These are phyloP conservation scores for Pichia sporocuriosa DNA, from an alignment of 805 yeast genomes.

Conservation along the genomic window DNA sequence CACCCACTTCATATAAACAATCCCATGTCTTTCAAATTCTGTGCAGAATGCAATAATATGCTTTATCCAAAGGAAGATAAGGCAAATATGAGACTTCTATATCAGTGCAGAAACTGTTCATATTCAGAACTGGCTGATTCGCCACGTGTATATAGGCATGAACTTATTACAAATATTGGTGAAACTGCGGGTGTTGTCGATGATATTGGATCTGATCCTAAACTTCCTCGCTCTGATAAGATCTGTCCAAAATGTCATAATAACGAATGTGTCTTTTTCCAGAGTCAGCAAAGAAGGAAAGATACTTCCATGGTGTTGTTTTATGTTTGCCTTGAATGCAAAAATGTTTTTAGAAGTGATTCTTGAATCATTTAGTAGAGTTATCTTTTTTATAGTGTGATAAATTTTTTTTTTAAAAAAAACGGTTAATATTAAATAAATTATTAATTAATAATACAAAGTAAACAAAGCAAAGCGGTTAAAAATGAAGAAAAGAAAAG, in stretches of 20 bases:
- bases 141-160: conserved; percentile 86
- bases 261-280: conserved; percentile 92
- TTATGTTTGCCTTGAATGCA: conserved; percentile 86
- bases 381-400: conserved; percentile 1
- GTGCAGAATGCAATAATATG: conserved; percentile 97
- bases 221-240: conserved; percentile 90
- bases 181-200: conserved; percentile 97
- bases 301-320: conserved; percentile 94
- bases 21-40: conserved; percentile 72
- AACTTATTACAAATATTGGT: conserved; percentile 82
- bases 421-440: no score
- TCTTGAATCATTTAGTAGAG: background rate
- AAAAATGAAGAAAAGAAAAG: no score
- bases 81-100: conserved; percentile 64
- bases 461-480: no score
- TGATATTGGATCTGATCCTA: conserved; percentile 95
- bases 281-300: conserved; percentile 88
- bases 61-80: conserved; percentile 94
- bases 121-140: conserved; percentile 88
- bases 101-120: conserved; percentile 91
- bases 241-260: conserved; percentile 88
- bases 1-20: background rate
- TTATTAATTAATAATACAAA: no score
- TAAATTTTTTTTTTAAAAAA: no score
- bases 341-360: conserved; percentile 52